A percentile compares a stretch with the other conserved stretches of the same genome.
phyloP scores from a whole-genome alignment of 202 grass and related monocot genomes.

The Digitaria exilis region DNA sequence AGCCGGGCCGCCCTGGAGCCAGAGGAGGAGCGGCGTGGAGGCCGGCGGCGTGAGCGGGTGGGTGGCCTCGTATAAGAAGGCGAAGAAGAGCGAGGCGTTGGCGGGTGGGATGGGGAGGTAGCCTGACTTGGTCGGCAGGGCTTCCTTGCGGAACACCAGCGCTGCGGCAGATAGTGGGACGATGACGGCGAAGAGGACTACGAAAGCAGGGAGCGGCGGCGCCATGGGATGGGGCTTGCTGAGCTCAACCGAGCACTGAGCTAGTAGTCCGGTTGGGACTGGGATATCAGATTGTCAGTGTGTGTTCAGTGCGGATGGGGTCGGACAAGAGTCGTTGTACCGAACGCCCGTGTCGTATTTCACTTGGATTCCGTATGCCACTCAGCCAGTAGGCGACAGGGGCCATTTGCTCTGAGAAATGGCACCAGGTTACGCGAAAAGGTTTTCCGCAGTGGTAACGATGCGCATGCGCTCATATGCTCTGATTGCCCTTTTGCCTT shows the following conservation, averaged over 20 bases:
- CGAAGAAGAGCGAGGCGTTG: conserved; percentile 67
- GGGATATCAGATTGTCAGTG: neutral
- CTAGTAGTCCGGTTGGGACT: neutral
- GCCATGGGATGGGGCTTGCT: conserved; percentile 2
- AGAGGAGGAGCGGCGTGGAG: conserved; percentile 61
- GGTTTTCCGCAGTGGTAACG: no score
- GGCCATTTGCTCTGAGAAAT: no score
- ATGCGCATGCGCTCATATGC: no score
- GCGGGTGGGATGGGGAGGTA: conserved; percentile 56
- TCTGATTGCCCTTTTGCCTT: no score
- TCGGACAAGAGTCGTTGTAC: no score
- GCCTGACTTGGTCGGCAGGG: conserved; percentile 64
- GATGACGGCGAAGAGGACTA: conserved; percentile 47
- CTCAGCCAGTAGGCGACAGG: no score
- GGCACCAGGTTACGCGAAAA: no score
- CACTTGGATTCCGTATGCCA: no score
- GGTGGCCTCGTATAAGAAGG: conserved; percentile 77
- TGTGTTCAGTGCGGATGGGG: no score
- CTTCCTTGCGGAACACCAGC: conserved; percentile 39
- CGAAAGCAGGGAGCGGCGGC: neutral
- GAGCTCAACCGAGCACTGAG: neutral
- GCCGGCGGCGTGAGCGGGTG: conserved; percentile 35
- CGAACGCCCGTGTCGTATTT: no score
- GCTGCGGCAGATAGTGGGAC: conserved; percentile 40
- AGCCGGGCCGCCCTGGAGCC: conserved; percentile 82